Percentiles rank a stretch among this genome's conserved stretches.
Evolutionary conservation across 495 filamentous ascomycete genomes (phyloP).

Genomic region (Hypomontagnella submonticulosa): DNA sequence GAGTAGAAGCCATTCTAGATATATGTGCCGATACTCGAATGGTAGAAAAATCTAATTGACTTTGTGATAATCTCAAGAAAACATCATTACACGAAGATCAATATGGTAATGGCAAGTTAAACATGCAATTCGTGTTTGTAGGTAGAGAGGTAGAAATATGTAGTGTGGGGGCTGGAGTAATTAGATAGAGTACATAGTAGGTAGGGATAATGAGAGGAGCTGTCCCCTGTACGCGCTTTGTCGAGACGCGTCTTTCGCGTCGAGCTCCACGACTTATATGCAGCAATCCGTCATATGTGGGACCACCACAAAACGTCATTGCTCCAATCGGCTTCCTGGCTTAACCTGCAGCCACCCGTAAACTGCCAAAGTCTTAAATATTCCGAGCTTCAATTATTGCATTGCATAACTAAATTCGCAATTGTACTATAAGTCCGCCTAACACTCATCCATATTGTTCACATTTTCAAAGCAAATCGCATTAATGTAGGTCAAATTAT

Average conservation of each 20-base stretch:
- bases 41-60: slow-evolving; percentile 10
- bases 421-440: too few species aligned
- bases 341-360: slow-evolving; percentile 6
- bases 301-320: background rate
- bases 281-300: slow-evolving; percentile 28
- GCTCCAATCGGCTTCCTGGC: background rate
- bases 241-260: slow-evolving; percentile 39
- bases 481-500: slow-evolving; percentile 1
- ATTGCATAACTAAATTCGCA: too few species aligned
- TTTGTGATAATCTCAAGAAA: slow-evolving; percentile 17
- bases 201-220: background rate
- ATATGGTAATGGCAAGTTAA: slow-evolving; percentile 20
- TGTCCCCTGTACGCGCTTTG: slow-evolving; percentile 34
- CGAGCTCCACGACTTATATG: slow-evolving; percentile 21
- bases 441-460: background rate
- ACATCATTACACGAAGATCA: slow-evolving; percentile 23
- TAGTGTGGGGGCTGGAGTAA: slow-evolving; percentile 36
- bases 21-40: slow-evolving; percentile 37
- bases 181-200: slow-evolving; percentile 13
- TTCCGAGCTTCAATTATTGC: too few species aligned
- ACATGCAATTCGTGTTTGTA: slow-evolving; percentile 24
- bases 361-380: background rate
- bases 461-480: background rate
- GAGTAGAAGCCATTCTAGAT: slow-evolving; percentile 57
- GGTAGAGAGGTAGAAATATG: slow-evolving; percentile 18